phyloP scores from a whole-genome alignment of 441 rosid species.

The Lepidium campestre region DNA sequence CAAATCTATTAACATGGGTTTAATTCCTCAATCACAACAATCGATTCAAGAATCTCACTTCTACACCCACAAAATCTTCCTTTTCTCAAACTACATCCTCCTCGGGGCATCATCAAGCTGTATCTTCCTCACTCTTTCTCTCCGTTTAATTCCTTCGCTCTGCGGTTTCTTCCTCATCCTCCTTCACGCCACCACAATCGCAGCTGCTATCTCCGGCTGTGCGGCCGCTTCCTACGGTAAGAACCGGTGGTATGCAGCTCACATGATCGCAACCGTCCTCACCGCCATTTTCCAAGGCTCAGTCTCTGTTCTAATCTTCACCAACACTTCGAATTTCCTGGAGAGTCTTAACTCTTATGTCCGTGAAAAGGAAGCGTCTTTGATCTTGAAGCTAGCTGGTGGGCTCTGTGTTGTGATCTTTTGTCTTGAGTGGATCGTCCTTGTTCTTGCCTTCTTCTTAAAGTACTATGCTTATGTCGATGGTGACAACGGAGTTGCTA shows the following conservation, averaged over 20 bases:
- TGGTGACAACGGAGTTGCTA: constrained; percentile 28
- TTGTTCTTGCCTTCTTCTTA: constrained; percentile 76
- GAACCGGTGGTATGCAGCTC: constrained; percentile 65
- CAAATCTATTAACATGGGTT: constrained; percentile 19
- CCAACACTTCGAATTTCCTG: constrained; percentile 54
- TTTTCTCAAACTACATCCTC: constrained; percentile 77
- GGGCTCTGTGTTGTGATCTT: constrained; percentile 67
- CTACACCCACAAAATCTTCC: constrained; percentile 62
- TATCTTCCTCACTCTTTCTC: constrained; percentile 86
- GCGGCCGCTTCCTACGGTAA: constrained; percentile 49
- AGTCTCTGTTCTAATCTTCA: constrained; percentile 64
- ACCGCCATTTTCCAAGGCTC: constrained; percentile 88
- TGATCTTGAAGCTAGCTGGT: constrained; percentile 73
- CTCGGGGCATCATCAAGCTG: constrained; percentile 88
- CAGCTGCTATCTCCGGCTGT: constrained; percentile 73
- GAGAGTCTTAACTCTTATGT: constrained; percentile 66
- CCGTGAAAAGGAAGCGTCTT: constrained; percentile 66
- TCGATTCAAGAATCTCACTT: constrained; percentile 29
- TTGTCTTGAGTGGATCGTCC: constrained; percentile 81
- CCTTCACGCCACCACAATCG: constrained; percentile 68
- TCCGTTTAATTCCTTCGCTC: constrained; percentile 75
- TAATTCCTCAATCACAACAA: constrained; percentile 6
- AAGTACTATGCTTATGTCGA: constrained; percentile 63
- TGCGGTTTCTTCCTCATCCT: constrained; percentile 79
- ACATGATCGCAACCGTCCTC: constrained; percentile 75